phyloP scores from a whole-genome alignment of 2,329 filamentous ascomycete genomes.

The Aureobasidium pullulans region DNA sequence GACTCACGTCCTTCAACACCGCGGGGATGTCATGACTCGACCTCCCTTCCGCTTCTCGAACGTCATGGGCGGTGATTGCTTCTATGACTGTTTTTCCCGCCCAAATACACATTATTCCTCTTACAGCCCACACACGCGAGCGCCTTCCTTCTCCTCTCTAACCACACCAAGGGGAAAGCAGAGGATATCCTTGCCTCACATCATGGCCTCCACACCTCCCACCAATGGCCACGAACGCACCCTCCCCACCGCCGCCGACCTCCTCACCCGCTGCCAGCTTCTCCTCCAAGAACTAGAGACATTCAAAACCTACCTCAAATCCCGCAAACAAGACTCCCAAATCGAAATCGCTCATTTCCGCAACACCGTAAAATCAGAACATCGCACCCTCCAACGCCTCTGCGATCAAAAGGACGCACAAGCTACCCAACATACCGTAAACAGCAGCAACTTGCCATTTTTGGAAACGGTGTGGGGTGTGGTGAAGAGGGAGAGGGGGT shows the following conservation, averaged over 20 bases:
- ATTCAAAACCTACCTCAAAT: conserved; percentile 29
- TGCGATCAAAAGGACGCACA: conserved; percentile 12
- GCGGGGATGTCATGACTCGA: background rate
- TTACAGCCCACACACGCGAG: background rate
- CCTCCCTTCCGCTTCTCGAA: too few relatives aligned
- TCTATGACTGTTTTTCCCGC: too few relatives aligned
- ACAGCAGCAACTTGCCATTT: conserved; percentile 60
- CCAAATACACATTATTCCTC: too few relatives aligned
- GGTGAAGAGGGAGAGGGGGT: conserved; percentile 49
- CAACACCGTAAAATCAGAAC: conserved; percentile 28
- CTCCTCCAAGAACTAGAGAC: conserved; percentile 35
- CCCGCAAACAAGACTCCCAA: conserved; percentile 29
- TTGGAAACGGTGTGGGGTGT: conserved; percentile 57
- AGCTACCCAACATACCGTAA: conserved; percentile 44
- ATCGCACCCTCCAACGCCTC: conserved; percentile 26
- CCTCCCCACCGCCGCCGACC: conserved; percentile 17
- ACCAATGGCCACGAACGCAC: background rate
- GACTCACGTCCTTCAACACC: background rate
- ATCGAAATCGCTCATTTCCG: conserved; percentile 29
- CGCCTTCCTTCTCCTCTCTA: background rate
- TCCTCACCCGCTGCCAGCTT: conserved; percentile 31
- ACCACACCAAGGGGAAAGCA: background rate
- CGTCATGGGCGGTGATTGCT: too few relatives aligned
- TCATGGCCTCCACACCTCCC: background rate
- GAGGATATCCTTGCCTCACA: background rate